Percentiles rank a stretch among this genome's conserved stretches.
Conservation (phyloP, 1,284 basidiomycete species). For the Irpex rosettiformis region DNA sequence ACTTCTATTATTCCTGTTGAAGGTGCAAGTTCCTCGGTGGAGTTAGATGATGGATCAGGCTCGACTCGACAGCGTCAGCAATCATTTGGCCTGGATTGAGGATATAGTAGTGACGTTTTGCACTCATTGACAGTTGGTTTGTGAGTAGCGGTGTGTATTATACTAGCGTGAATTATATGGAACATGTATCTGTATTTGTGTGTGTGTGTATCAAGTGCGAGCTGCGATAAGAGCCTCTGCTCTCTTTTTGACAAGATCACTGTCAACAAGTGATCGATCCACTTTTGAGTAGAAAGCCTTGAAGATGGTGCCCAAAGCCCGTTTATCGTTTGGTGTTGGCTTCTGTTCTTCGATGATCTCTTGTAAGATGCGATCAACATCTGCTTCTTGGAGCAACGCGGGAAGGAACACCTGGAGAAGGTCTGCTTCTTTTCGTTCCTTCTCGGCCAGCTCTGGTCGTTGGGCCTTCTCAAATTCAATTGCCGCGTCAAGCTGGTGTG, state of each 20-base stretch:
- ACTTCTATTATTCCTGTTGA: not conserved
- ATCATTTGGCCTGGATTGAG: not conserved
- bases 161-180: not conserved
- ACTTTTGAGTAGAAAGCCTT: conserved; percentile 60
- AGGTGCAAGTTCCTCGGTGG: not conserved
- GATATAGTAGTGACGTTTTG: not conserved
- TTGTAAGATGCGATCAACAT: conserved; percentile 49
- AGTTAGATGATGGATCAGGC: not conserved
- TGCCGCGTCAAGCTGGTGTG: conserved; percentile 54
- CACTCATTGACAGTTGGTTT: not conserved
- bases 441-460: conserved; percentile 61
- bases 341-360: conserved; percentile 34
- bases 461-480: conserved; percentile 51
- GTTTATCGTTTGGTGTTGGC: conserved; percentile 26
- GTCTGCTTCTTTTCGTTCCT: conserved; percentile 54
- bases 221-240: conserved; percentile 39
- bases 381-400: conserved; percentile 48
- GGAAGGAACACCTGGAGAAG: conserved; percentile 57
- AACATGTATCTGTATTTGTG: not conserved
- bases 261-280: conserved; percentile 56
- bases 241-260: conserved; percentile 51
- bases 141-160: conserved; percentile 2
- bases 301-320: conserved; percentile 46
- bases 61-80: not conserved
- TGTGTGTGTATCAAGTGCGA: conserved; percentile 2